These are phyloP conservation scores for Fusarium caatingaense DNA, from an alignment of 2,329 filamentous ascomycete species.

Conservation along the genomic window DNA sequence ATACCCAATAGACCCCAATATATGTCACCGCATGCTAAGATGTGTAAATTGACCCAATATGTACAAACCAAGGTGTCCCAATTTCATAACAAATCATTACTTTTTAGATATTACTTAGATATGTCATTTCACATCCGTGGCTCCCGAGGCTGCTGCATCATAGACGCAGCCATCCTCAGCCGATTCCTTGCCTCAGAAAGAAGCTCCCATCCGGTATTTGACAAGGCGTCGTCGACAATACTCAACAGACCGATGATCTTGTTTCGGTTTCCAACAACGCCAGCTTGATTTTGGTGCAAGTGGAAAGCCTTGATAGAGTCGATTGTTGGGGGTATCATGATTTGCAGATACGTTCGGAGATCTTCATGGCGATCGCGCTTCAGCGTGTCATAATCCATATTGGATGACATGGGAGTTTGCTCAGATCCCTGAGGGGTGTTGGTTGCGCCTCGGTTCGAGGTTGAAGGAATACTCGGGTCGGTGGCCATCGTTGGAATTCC, in stretches of 20 bases:
- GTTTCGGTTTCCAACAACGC: constrained; percentile 45
- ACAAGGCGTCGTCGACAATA: constrained; percentile 43
- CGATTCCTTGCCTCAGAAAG: constrained; percentile 43
- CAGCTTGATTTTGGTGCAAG: constrained; percentile 45
- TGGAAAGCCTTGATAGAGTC: constrained; percentile 47
- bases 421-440: constrained; percentile 36
- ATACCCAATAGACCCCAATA: not conserved
- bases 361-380: constrained; percentile 44
- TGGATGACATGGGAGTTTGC: constrained; percentile 29
- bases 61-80: constrained; percentile 19
- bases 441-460: constrained; percentile 28
- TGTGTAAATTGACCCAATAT: not conserved
- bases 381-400: constrained; percentile 36
- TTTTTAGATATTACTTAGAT: not conserved
- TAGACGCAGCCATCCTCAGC: constrained; percentile 43
- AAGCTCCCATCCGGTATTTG: constrained; percentile 44
- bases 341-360: constrained; percentile 44
- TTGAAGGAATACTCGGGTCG: constrained; percentile 37
- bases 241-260: constrained; percentile 44
- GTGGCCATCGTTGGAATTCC: constrained; percentile 22
- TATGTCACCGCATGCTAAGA: not conserved
- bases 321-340: constrained; percentile 46
- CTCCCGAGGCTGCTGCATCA: constrained; percentile 43
- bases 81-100: constrained; percentile 3
- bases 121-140: constrained; percentile 30